Evolutionary conservation across 345 rosid species (phyloP).

Genomic region (Garcia nutans): DNA sequence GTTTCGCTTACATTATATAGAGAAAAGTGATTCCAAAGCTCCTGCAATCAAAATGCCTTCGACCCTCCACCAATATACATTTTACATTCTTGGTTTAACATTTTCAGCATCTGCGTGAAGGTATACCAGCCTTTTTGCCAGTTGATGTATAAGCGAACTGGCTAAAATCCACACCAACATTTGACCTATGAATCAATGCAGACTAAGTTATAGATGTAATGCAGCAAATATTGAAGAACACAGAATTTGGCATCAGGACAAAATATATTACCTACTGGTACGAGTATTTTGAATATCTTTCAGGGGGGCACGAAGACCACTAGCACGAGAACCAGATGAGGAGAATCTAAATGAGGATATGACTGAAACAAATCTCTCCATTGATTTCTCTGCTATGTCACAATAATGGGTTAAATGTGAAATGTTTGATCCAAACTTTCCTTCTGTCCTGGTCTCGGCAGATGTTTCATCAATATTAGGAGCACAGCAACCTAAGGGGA

Average conservation of each 20-base stretch:
- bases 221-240: not conserved
- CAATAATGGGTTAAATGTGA: conserved; percentile 66
- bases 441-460: conserved; percentile 24
- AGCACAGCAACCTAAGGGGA: conserved; percentile 30
- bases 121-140: conserved; percentile 26
- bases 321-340: conserved; percentile 79
- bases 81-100: conserved; percentile 20
- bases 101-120: conserved; percentile 38
- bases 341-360: conserved; percentile 64
- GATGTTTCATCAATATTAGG: conserved; percentile 32
- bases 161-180: conserved; percentile 46
- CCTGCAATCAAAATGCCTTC: conserved; percentile 13
- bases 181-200: conserved; percentile 41
- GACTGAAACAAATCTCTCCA: conserved; percentile 69
- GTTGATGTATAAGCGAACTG: conserved; percentile 58
- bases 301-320: conserved; percentile 90
- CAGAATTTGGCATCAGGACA: not conserved
- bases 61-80: not conserved
- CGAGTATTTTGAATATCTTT: conserved; percentile 56
- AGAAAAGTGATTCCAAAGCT: not conserved
- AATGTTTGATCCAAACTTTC: conserved; percentile 76
- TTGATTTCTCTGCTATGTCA: conserved; percentile 78
- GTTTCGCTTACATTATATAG: not conserved
- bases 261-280: conserved; percentile 44
- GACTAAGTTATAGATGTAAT: conserved; percentile 8